phyloP scores from a whole-genome alignment of 148 eudicot species.

The Camellia japonica region DNA sequence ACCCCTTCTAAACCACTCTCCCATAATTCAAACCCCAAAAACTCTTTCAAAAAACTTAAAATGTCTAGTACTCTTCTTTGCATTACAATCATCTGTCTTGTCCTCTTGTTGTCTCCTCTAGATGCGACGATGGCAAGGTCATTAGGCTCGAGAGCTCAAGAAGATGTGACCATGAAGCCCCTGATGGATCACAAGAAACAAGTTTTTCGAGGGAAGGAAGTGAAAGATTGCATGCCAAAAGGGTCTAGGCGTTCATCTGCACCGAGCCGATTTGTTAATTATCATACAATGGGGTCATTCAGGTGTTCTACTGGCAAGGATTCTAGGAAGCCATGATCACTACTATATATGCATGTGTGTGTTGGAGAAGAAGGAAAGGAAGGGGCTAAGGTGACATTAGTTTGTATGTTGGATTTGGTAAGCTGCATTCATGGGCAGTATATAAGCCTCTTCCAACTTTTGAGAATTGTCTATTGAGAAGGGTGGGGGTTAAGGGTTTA shows the following conservation, averaged over 20 bases:
- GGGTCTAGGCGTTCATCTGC: slow-evolving; percentile 45
- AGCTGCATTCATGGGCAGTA: not conserved
- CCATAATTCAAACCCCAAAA: not conserved
- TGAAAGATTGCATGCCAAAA: slow-evolving; percentile 48
- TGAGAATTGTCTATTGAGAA: too few species aligned
- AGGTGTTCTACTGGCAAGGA: slow-evolving; percentile 6
- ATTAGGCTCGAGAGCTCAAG: slow-evolving; percentile 11
- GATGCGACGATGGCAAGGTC: slow-evolving; percentile 21
- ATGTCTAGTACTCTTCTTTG: slow-evolving; percentile 5
- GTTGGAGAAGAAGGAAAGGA: too few species aligned
- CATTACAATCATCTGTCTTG: slow-evolving; percentile 10
- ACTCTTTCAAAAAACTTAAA: not conserved
- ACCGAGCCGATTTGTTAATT: slow-evolving; percentile 45
- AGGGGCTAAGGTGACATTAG: not conserved
- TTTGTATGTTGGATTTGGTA: not conserved
- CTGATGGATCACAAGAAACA: slow-evolving; percentile 14
- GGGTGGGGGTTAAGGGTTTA: too few species aligned
- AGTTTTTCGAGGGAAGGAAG: slow-evolving; percentile 15
- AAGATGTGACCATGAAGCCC: slow-evolving; percentile 23
- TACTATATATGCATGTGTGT: too few species aligned
- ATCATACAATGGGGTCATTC: slow-evolving; percentile 10
- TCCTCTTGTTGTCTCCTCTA: slow-evolving; percentile 20
- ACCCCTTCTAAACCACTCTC: slow-evolving; percentile 14
- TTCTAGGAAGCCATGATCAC: not conserved
- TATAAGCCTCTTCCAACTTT: not conserved